These are phyloP conservation scores for Cyberlindnera galapagoensis DNA, from an alignment of 805 yeast genomes.

Conservation along the genomic window DNA sequence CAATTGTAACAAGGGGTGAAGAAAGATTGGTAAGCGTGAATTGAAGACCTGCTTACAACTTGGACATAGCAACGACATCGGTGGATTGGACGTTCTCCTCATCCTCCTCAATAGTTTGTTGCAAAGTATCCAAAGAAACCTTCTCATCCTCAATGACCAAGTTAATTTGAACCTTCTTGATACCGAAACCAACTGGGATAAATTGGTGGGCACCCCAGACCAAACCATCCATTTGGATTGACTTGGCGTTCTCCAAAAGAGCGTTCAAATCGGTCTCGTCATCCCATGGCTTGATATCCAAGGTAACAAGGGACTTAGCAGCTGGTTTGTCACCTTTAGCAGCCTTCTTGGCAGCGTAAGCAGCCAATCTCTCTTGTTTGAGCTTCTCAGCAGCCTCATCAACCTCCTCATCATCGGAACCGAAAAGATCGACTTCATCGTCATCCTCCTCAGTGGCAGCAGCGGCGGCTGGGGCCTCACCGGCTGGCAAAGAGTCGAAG, in stretches of 20 bases:
- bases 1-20: not conserved
- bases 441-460: constrained; percentile 69
- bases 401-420: constrained; percentile 85
- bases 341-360: constrained; percentile 96
- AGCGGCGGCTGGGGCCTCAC: constrained; percentile 45
- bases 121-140: constrained; percentile 90
- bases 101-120: constrained; percentile 68
- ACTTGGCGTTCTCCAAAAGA: constrained; percentile 80
- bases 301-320: constrained; percentile 94
- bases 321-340: constrained; percentile 97
- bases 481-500: constrained; percentile 78
- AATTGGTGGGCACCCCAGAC: constrained; percentile 97
- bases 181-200: constrained; percentile 98
- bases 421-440: constrained; percentile 91
- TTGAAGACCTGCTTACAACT: constrained; percentile 53
- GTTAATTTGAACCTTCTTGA: constrained; percentile 98
- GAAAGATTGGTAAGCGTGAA: constrained; percentile 1
- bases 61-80: constrained; percentile 97
- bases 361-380: constrained; percentile 97
- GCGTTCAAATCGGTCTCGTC: constrained; percentile 96
- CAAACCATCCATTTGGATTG: constrained; percentile 86
- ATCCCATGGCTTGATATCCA: constrained; percentile 99
- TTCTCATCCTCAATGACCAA: constrained; percentile 95
- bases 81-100: constrained; percentile 99
- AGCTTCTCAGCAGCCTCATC: constrained; percentile 96